Evolutionary conservation across 441 rosid species (phyloP).

Genomic region (Jatropha podagrica): DNA sequence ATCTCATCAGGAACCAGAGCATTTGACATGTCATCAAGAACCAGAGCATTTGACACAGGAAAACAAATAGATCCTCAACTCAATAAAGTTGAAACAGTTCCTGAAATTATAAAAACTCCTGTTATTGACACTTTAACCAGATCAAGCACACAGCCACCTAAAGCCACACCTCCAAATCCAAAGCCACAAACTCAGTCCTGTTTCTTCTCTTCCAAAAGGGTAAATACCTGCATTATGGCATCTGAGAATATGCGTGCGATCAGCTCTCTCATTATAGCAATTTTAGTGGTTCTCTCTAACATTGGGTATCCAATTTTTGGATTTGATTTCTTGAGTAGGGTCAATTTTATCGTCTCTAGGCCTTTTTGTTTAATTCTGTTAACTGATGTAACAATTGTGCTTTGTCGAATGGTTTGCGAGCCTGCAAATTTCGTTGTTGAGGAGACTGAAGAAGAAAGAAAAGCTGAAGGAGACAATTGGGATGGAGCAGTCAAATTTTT

Average conservation of each 20-base stretch:
- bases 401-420: conserved; percentile 42
- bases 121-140: conserved; percentile 10
- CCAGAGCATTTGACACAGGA: conserved; percentile 1
- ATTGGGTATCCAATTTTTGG: conserved; percentile 39
- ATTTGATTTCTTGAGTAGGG: conserved; percentile 34
- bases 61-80: conserved; percentile 7
- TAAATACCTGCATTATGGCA: conserved; percentile 54
- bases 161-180: conserved; percentile 11
- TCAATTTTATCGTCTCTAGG: conserved; percentile 44
- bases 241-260: conserved; percentile 56
- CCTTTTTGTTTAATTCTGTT: conserved; percentile 65
- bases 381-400: conserved; percentile 55
- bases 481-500: conserved; percentile 58
- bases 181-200: conserved; percentile 22
- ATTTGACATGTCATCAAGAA: neutral
- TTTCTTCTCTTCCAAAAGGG: conserved; percentile 51
- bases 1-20: neutral
- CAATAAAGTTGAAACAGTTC: conserved; percentile 8
- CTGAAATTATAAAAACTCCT: conserved; percentile 7
- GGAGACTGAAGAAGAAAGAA: conserved; percentile 36
- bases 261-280: conserved; percentile 54
- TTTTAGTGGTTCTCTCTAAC: conserved; percentile 48
- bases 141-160: conserved; percentile 5
- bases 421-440: conserved; percentile 20
- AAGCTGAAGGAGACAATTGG: conserved; percentile 41